Evolutionary conservation across 2,329 filamentous ascomycete species (phyloP), one percentile per base, ranked within the genome.

Genomic region (Colletotrichum simmondsii): DNA sequence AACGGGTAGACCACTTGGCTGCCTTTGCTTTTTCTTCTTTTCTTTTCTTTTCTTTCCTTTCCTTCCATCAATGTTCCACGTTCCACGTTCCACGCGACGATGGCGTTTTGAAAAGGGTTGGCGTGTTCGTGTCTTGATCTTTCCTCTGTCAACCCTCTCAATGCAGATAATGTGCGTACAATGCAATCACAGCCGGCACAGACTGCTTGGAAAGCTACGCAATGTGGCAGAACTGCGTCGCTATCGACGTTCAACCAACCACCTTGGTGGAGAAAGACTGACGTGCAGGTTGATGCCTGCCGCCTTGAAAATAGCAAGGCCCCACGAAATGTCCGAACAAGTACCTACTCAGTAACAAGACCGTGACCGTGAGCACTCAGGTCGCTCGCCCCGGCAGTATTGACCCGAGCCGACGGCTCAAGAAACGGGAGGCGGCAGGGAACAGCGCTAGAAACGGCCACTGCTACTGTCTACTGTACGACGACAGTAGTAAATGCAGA

Each of bases 151-250:
- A 53, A 53, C 28, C 46, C 61, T 64, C 49, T 54, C 49, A 53
- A 64, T 64, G 61, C 61, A n/a, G 46, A 14, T n/a, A n/a, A 19
- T 12, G 26, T 37, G 8, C 14, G 32, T 54, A 46, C 26, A 64
- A 54, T 64, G 61, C 61, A 49, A 49, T 64, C 46, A 28, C 49
- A 64, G 26, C 53, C 14, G 46, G 61, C 61, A 64, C 61, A 64
- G 61, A 64, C 46, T 19, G 46, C 46, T 35, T 19, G 19, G 28
- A 42, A 64, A 64, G 46, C 32, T 54, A 64, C 46, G 12, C 16
- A 19, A 8, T 64, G n/a, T 30, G 46, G 32, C 42, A 49, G 42
- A 49, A 49, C 8, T 49, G 5, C 8, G 42, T n/a, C 42, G 42
- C 42, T 19, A 4, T 49, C 19, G 11, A 49, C 37, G 1, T 42